Evolutionary conservation across 352 stramenopile genomes (phyloP), one percentile per base, ranked within the genome.

Genomic region (Globisporangium camurandrum): DNA sequence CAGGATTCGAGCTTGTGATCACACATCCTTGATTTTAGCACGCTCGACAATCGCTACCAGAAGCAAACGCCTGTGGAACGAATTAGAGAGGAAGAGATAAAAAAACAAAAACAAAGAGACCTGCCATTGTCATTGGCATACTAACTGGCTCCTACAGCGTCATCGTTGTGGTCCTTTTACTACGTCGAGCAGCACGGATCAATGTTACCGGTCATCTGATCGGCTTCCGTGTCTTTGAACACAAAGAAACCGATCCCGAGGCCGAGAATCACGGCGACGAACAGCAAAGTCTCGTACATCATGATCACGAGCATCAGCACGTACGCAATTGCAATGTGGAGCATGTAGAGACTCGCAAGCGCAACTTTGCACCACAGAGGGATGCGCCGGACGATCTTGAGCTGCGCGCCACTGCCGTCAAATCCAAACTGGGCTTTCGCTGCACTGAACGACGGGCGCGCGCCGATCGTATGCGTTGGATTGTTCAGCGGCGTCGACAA

Each of bases 271-370:
- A 87, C 76, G 8, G 78, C 78, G 31, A 88, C 46, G 57, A 93
- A 93, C 49, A 93, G 69, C n/a, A 83, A 56, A 17, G 69, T 81
- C 65, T 93, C 81, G 64, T 84, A 93, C 54, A 79, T 84, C 81
- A 93, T 93, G 48, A 88, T 79, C 39, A 93, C 46, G n/a, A 93
- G 64, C 81, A 93, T 93, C 61, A 88, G 54, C 39, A 78, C 84
- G 68, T 93, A 93, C 37, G 74, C 81, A 54, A 90, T 62, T 48
- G 72, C 67, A 54, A 93, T 57, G 45, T 85, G 71, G 19, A 72
- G 54, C 76, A 90, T 93, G 72, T 93, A 93, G 47, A 88, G 67
- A 9, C 34, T 46, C 6, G 75, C 67, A 27, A 90, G 70, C 61
- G 68, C 53, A 34, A 68, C 3, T 43, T 88, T 89, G 66, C 78